Evolutionary conservation across 2,329 filamentous ascomycete genomes (phyloP), one percentile per base, ranked within the genome.

Genomic region (Epichloe glyceriae): DNA sequence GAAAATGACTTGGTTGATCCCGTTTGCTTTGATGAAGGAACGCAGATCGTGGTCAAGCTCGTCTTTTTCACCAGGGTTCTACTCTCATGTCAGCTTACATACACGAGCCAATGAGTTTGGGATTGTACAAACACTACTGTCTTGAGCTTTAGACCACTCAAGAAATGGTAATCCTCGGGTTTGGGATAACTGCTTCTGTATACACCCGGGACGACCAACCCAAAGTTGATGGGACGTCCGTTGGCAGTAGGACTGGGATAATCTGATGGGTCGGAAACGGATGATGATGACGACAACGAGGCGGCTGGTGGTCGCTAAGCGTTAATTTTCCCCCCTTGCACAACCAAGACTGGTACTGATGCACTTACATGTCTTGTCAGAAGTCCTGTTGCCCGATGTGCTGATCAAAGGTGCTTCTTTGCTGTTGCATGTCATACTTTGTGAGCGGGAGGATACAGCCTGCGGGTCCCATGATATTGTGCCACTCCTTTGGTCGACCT

Each of bases 121-220:
- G 55, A 46, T 22, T 51, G 41, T 53, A 70, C 80, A 66, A 73
- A 88, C 80, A 95, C 74, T 52, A 95, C 83, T 15, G 85, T 91
- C 70, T 86, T 89, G 54, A 96, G 71, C 11, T 78, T 73, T 47
- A 95, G 72, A 26, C 71, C 72, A 58, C 76, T 70, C 50, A 95
- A 70, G 60, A 86, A 91, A 3, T 73, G 72, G 55, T 86, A 85
- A 61, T 95, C 84, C 51, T 82, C 75, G 5, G 75, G 66, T 54
- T 80, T 72, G 3, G 90, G 90, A 62, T 89, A 95, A 56, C 84
- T 85, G 66, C 87, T 91, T 49, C 90, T 80, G 64, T 88, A 95
- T 30, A 96, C 74, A 8, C 84, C 83, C 6, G 82, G 78, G 19
- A 83, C 70, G 19, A 95, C 84, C 30, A 80, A 70, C 17, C 85